Evolutionary conservation across 192 early-diverging fungal genomes (phyloP).

Genomic region (Allomyces javanicus): DNA sequence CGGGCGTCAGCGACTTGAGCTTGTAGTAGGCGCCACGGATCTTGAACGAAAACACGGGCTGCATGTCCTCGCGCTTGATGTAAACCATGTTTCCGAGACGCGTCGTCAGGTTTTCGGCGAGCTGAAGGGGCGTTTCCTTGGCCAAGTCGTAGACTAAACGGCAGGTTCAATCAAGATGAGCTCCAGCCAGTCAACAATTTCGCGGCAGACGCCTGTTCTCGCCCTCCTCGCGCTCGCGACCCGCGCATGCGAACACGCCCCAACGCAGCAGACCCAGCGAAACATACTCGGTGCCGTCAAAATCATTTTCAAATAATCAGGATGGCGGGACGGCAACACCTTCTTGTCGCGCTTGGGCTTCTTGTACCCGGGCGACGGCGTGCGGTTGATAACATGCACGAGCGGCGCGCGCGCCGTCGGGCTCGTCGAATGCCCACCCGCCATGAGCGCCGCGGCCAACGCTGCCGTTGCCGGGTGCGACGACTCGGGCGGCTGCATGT

Average conservation of each 20-base stretch:
- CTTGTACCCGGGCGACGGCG: not conserved
- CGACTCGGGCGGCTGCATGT: no score
- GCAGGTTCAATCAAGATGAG: not conserved
- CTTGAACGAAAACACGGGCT: constrained; percentile 96
- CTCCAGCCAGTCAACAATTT: no score
- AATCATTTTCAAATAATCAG: not conserved
- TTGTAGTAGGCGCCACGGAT: constrained; percentile 91
- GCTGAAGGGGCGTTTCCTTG: constrained; percentile 69
- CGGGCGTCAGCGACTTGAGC: constrained; percentile 56
- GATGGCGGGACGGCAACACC: not conserved
- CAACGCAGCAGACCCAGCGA: no score
- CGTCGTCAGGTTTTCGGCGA: constrained; percentile 60
- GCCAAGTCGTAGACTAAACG: constrained; percentile 88
- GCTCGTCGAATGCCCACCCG: no score
- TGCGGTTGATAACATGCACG: not conserved
- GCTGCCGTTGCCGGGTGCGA: no score
- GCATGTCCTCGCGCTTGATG: constrained; percentile 91
- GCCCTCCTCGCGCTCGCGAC: no score
- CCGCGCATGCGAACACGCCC: no score
- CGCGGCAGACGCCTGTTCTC: no score
- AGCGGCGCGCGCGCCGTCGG: no score
- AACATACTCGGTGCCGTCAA: not conserved
- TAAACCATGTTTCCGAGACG: constrained; percentile 48
- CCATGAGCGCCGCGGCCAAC: no score
- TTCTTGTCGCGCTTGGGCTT: not conserved